Evolutionary conservation across 2,329 filamentous ascomycete species (phyloP).

Genomic region (Pestalotiopsis sp.): DNA sequence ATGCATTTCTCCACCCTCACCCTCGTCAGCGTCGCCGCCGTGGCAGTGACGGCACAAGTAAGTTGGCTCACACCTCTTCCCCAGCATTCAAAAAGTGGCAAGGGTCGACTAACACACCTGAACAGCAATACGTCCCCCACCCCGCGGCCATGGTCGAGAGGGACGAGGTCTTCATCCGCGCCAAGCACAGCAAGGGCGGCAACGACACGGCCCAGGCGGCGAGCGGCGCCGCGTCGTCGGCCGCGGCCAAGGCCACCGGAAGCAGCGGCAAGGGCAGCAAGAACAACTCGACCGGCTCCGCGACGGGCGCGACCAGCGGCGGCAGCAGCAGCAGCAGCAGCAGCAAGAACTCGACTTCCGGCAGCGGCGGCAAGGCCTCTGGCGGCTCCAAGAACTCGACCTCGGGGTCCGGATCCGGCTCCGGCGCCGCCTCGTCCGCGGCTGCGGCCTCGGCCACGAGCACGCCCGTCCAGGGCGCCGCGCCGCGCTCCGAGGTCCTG

Average conservation of each 20-base stretch:
- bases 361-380: not conserved
- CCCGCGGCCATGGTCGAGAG: not conserved
- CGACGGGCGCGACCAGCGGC: not conserved
- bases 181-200: not conserved
- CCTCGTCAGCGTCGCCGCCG: not conserved
- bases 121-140: conserved; percentile 4
- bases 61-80: not conserved
- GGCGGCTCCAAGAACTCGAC: not conserved
- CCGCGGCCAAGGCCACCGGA: not conserved
- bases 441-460: not conserved
- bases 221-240: not conserved
- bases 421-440: not conserved
- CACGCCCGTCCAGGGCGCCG: conserved; percentile 4
- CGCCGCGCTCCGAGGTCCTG: not conserved
- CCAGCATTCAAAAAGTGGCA: not conserved
- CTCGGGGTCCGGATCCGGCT: not conserved
- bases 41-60: conserved; percentile 11
- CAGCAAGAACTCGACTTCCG: not conserved
- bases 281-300: not conserved
- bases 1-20: conserved; percentile 11
- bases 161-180: not conserved
- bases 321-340: not conserved
- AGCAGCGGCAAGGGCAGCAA: not conserved
- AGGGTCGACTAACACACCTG: not conserved
- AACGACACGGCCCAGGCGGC: not conserved